phyloP scores from a whole-genome alignment of 176 grass and related monocot genomes.

The Pontederia crassipes region DNA sequence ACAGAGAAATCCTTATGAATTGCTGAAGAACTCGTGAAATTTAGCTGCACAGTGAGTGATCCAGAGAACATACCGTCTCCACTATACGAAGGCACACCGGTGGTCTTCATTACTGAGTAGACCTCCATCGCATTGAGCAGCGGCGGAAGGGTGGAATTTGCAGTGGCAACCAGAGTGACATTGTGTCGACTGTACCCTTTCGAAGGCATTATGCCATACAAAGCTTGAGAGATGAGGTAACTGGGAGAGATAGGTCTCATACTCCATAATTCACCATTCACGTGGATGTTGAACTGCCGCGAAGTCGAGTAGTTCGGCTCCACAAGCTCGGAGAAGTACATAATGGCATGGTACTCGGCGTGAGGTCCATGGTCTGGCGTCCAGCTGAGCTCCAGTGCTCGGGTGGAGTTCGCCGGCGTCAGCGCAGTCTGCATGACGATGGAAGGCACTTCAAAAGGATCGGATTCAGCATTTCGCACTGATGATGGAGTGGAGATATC shows the following conservation, averaged over 20 bases:
- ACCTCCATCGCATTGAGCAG: conserved; percentile 44
- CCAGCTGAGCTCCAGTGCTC: conserved; percentile 7
- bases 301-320: background rate
- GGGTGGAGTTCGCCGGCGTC: conserved; percentile 27
- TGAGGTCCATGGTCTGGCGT: background rate
- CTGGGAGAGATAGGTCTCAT: background rate
- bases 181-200: background rate
- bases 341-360: conserved; percentile 11
- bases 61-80: conserved; percentile 22
- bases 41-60: too few relatives aligned
- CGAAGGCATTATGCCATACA: background rate
- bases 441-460: conserved; percentile 10
- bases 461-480: background rate
- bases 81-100: conserved; percentile 10
- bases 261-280: conserved; percentile 18
- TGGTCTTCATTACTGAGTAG: conserved; percentile 28
- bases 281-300: conserved; percentile 27
- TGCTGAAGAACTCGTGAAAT: background rate
- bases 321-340: conserved; percentile 34
- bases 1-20: background rate
- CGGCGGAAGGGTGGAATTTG: conserved; percentile 41
- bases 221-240: conserved; percentile 2
- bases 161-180: conserved; percentile 29
- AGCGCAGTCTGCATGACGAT: conserved; percentile 41
- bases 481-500: conserved; percentile 4